phyloP scores from a whole-genome alignment of 495 filamentous ascomycete genomes.

The Penicillium diatomitis region DNA sequence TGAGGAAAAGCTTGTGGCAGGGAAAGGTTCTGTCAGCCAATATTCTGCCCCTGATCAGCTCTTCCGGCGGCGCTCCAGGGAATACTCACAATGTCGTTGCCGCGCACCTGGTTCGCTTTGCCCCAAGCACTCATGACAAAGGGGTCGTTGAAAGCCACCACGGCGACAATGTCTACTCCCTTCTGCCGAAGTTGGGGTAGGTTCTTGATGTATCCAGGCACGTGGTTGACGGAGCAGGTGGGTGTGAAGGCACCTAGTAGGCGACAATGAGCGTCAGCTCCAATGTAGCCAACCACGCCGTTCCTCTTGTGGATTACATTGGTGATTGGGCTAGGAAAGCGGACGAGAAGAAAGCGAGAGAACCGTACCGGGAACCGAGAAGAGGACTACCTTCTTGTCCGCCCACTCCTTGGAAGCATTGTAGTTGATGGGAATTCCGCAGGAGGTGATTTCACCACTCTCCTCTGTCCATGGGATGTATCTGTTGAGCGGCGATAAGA shows the following conservation, averaged over 20 bases:
- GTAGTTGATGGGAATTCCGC: conserved; percentile 68
- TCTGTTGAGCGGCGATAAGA: conserved; percentile 17
- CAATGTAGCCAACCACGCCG: too few relatives aligned
- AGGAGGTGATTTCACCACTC: conserved; percentile 54
- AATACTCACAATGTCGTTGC: conserved; percentile 58
- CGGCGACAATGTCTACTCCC: conserved; percentile 75
- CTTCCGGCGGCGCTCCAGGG: background rate
- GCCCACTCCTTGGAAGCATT: conserved; percentile 78
- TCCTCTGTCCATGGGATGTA: conserved; percentile 65
- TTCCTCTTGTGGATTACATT: too few relatives aligned
- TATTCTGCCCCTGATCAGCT: too few relatives aligned
- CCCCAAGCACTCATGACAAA: conserved; percentile 94
- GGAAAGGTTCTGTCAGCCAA: conserved; percentile 14
- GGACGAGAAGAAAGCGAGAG: background rate
- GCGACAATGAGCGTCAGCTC: background rate
- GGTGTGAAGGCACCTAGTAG: conserved; percentile 78
- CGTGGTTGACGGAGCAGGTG: conserved; percentile 74
- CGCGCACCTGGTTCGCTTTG: conserved; percentile 77
- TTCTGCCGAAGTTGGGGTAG: conserved; percentile 62
- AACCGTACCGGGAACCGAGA: conserved; percentile 66
- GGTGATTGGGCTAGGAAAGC: background rate
- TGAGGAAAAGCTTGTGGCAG: conserved; percentile 58
- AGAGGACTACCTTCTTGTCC: conserved; percentile 81
- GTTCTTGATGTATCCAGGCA: conserved; percentile 75
- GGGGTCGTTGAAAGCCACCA: conserved; percentile 79